phyloP scores from a whole-genome alignment of 2,329 filamentous ascomycete species.

The Zalaria sp. region DNA sequence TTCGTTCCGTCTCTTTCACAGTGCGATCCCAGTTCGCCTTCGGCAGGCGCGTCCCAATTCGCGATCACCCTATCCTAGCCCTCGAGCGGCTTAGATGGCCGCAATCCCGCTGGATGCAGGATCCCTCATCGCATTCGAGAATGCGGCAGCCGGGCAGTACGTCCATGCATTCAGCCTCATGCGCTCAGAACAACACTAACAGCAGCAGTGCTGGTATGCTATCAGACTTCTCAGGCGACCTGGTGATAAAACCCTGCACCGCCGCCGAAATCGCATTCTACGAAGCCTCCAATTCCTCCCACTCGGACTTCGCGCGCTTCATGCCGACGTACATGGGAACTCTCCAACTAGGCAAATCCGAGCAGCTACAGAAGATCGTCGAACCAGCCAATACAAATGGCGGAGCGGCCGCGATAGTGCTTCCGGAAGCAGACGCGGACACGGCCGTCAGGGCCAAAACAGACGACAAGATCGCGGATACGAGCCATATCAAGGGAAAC shows the following conservation, averaged over 20 bases:
- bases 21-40: too few species aligned
- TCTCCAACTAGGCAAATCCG: conserved; percentile 44
- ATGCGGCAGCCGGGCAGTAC: conserved; percentile 77
- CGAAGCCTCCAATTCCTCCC: conserved; percentile 49
- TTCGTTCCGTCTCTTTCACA: too few species aligned
- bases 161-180: conserved; percentile 21
- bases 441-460: conserved; percentile 5
- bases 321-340: conserved; percentile 81
- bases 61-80: too few species aligned
- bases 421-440: conserved; percentile 2
- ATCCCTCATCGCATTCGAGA: conserved; percentile 54
- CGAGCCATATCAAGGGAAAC: conserved; percentile 32
- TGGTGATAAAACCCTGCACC: conserved; percentile 93
- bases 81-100: conserved; percentile 6
- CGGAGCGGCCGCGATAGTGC: conserved; percentile 1
- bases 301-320: conserved; percentile 61
- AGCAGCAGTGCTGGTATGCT: conserved; percentile 68
- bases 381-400: not conserved
- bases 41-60: too few species aligned
- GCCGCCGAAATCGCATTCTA: conserved; percentile 80
- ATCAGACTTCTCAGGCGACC: conserved; percentile 64
- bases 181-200: not conserved
- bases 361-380: conserved; percentile 4
- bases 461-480: conserved; percentile 8
- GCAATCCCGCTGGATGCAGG: conserved; percentile 40